Conservation (phyloP, 2,329 filamentous ascomycete species). For the Phaeosphaeriaceae sp. region DNA sequence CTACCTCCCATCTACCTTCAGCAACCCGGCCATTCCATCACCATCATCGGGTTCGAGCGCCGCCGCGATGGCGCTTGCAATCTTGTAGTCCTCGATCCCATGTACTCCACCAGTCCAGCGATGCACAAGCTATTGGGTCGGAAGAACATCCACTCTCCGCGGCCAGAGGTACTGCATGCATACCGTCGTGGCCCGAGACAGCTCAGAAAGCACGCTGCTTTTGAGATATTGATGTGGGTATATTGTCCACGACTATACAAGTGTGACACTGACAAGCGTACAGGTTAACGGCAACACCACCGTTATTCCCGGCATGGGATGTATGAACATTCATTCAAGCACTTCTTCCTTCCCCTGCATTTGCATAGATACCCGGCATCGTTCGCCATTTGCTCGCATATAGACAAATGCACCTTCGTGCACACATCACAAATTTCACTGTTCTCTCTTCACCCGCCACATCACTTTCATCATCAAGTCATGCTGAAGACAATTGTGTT, state of each 20-base stretch:
- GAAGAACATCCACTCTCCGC: conserved; percentile 52
- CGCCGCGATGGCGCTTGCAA: conserved; percentile 68
- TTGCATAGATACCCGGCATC: conserved; percentile 25
- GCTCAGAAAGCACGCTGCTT: conserved; percentile 74
- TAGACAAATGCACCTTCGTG: conserved; percentile 8
- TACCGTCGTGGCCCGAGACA: conserved; percentile 77
- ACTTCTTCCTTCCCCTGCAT: conserved; percentile 2
- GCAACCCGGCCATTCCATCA: conserved; percentile 88
- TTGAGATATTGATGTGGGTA: conserved; percentile 77
- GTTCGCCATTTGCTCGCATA: conserved; percentile 15
- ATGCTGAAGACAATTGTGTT: conserved; percentile 31
- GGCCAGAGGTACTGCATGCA: conserved; percentile 64
- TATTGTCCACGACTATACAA: background rate
- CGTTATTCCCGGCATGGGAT: conserved; percentile 50
- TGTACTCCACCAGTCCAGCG: conserved; percentile 72
- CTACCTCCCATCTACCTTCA: conserved; percentile 91
- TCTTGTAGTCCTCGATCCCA: conserved; percentile 87
- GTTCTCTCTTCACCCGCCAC: background rate
- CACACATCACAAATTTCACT: background rate
- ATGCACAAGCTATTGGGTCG: conserved; percentile 66
- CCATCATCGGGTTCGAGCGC: conserved; percentile 84
- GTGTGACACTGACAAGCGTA: conserved; percentile 2
- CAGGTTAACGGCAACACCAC: conserved; percentile 47
- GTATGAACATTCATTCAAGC: conserved; percentile 39
- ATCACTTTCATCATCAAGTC: background rate